Evolutionary conservation across 2,329 filamentous ascomycete species (phyloP).

Genomic region (Dothistroma septosporum): DNA sequence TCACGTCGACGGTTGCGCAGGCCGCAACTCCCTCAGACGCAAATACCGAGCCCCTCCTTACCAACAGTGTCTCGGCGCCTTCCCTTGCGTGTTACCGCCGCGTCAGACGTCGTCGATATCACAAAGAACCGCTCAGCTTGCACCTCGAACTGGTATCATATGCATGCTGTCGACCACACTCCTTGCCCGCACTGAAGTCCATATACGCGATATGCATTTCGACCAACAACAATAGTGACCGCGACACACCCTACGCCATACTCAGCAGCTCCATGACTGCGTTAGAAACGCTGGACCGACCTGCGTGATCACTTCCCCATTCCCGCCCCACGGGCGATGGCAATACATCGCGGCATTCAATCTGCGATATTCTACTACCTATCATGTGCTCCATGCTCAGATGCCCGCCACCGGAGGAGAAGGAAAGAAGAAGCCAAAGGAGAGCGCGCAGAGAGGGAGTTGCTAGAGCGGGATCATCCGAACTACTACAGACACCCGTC

Average conservation of each 20-base stretch:
- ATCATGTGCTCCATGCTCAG: constrained; percentile 73
- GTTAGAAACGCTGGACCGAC: constrained; percentile 2
- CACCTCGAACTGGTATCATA: not conserved
- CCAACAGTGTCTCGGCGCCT: not conserved
- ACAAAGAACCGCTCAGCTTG: not conserved
- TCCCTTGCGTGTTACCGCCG: not conserved
- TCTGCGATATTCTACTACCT: constrained; percentile 74
- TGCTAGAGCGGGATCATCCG: constrained; percentile 64
- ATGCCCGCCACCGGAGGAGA: constrained; percentile 65
- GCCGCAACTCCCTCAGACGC: not conserved
- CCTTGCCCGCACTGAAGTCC: not conserved
- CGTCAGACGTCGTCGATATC: not conserved
- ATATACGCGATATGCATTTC: constrained; percentile 21
- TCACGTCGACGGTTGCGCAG: not conserved
- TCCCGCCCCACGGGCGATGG: constrained; percentile 24
- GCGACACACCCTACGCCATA: not conserved
- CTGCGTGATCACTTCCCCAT: constrained; percentile 3
- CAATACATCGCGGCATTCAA: constrained; percentile 53
- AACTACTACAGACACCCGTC: constrained; percentile 68
- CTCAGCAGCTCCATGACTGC: constrained; percentile 7
- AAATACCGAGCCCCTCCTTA: not conserved
- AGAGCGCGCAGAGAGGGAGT: constrained; percentile 62
- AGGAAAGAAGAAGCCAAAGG: constrained; percentile 66
- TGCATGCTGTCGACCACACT: constrained; percentile 2
- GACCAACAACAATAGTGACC: constrained; percentile 13